A percentile compares a stretch with the other conserved stretches of the same genome.
phyloP scores from a whole-genome alignment of 371 early-diverging fungal genomes.

The Mucor sp. region DNA sequence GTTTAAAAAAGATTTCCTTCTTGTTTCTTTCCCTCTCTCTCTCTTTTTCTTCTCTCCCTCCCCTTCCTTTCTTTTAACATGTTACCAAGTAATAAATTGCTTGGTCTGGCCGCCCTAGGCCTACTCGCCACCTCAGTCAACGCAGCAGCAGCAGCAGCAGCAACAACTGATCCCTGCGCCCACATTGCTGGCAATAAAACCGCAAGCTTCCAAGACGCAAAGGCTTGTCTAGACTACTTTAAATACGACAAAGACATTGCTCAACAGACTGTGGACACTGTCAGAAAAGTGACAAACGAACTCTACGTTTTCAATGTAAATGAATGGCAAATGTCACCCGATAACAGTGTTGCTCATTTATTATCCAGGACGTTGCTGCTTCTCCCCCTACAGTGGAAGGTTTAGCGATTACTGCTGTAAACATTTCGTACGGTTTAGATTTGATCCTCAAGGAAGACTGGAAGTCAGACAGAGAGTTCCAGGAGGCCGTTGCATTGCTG shows the following conservation, averaged over 20 bases:
- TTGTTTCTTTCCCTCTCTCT: background rate
- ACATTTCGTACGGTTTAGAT: constrained; percentile 44
- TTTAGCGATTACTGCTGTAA: constrained; percentile 42
- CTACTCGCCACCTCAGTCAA: background rate
- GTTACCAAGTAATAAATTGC: constrained; percentile 5
- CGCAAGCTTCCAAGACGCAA: constrained; percentile 46
- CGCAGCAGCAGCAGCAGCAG: background rate
- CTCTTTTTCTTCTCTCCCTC: background rate
- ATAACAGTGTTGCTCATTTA: background rate
- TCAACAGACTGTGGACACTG: constrained; percentile 44
- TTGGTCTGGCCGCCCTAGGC: constrained; percentile 6
- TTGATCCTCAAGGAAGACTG: constrained; percentile 47
- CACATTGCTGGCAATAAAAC: constrained; percentile 46
- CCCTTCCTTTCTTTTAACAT: constrained; percentile 11
- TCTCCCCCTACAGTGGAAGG: constrained; percentile 44
- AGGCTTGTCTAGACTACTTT: constrained; percentile 52
- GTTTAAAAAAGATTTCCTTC: background rate
- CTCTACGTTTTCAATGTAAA: constrained; percentile 55
- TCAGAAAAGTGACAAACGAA: constrained; percentile 46
- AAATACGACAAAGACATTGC: constrained; percentile 45
- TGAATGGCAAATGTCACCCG: background rate
- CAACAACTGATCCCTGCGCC: constrained; percentile 43
- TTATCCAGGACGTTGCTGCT: constrained; percentile 45
- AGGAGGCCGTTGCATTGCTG: constrained; percentile 50
- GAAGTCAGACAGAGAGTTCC: constrained; percentile 51